Conservation (phyloP, 129 eudicot genomes). For the Sambucus nigra region DNA sequence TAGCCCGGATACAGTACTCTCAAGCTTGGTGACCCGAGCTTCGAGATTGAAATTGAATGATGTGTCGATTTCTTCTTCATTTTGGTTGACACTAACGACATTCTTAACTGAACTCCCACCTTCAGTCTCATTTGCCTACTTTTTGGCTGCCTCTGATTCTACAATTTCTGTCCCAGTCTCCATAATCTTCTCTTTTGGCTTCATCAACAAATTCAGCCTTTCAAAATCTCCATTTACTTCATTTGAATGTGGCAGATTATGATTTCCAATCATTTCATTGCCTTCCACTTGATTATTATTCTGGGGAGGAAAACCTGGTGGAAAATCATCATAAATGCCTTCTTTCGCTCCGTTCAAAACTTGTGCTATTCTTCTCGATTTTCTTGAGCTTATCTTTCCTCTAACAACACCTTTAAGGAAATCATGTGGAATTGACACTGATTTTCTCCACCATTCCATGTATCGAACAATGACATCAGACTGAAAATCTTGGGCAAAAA, state of each 20-base stretch:
- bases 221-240: neutral
- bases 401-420: neutral
- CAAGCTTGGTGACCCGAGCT: slow-evolving; percentile 10
- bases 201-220: neutral
- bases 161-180: no score
- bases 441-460: slow-evolving; percentile 21
- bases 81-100: neutral
- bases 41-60: neutral
- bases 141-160: no score
- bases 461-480: slow-evolving; percentile 12
- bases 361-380: neutral
- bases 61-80: no score
- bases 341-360: neutral
- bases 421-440: neutral
- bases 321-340: neutral
- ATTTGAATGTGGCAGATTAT: no score
- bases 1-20: neutral
- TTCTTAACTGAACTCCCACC: neutral
- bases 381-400: slow-evolving; percentile 3
- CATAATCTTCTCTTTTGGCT: neutral
- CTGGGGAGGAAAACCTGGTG: slow-evolving; percentile 12
- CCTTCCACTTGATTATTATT: neutral
- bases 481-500: slow-evolving; percentile 13
- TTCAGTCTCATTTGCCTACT: neutral
- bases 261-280: no score